phyloP scores from a whole-genome alignment of 2,329 filamentous ascomycete genomes.

The Boeremia exigua region DNA sequence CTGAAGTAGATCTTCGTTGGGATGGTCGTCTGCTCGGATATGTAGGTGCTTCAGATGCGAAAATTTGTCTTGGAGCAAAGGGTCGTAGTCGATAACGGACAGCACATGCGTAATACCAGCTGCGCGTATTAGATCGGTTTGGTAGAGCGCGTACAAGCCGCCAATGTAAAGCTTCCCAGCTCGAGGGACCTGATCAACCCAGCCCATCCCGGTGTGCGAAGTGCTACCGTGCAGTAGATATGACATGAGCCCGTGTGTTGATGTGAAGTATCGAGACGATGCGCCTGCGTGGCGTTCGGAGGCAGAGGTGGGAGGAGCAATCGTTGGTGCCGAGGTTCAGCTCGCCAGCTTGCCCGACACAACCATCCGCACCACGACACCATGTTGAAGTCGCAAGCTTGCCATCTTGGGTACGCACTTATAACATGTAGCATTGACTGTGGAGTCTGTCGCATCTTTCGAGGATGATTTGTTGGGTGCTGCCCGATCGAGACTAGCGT shows the following conservation, averaged over 20 bases:
- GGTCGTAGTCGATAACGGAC: slow-evolving; percentile 43
- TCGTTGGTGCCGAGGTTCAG: background rate
- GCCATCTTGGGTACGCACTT: background rate
- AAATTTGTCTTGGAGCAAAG: slow-evolving; percentile 33
- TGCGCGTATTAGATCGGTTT: slow-evolving; percentile 42
- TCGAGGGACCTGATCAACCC: slow-evolving; percentile 48
- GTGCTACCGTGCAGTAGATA: slow-evolving; percentile 42
- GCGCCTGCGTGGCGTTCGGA: background rate
- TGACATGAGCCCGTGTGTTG: slow-evolving; percentile 25
- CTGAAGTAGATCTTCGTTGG: slow-evolving; percentile 39
- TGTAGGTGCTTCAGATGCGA: slow-evolving; percentile 39
- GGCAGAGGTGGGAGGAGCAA: background rate
- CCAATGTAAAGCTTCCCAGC: slow-evolving; percentile 49
- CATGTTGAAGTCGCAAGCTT: background rate
- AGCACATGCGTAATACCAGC: slow-evolving; percentile 44
- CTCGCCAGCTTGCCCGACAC: background rate
- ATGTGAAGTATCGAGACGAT: background rate
- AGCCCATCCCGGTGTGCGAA: slow-evolving; percentile 44
- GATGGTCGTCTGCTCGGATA: slow-evolving; percentile 41
- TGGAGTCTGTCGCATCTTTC: no score
- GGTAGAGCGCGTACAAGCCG: slow-evolving; percentile 51
- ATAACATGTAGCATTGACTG: no score
- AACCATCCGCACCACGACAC: background rate
- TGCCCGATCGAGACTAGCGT: no score
- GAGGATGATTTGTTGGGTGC: no score